Base-by-base conservation (phyloP, 1,139 yeast genomes). In the Candida dubliniensis region DNA sequence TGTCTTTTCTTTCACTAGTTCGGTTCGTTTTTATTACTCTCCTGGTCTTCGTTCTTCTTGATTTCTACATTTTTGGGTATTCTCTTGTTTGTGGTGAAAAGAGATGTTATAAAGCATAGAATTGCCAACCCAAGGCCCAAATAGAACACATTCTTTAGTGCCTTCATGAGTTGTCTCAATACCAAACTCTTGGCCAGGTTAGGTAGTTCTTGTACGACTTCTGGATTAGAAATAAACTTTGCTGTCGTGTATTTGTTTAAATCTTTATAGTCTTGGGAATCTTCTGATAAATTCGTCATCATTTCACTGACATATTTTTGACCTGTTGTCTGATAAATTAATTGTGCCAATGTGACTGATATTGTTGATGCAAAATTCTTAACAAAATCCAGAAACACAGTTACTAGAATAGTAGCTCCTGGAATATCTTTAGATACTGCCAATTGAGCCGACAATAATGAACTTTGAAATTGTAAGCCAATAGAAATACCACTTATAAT, bases 381-480 rank as follows among this genome's bases (percentile, higher is more conserved):
- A 31, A 63, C 53, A 51, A 80, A 77, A 50, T 75, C 76, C 41
- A 74, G 51, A 47, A 76, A 67, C 1, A 81, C 60, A 1, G 83
- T 79, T 1, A 77, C 70, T 48, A 77, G 54, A 42, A 81, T 75
- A 38, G 76, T 64, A 0, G 80, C 70, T 4, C 85, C 85, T 3
- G 71, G 69, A 9, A 68, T 54, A 27, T 66, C 55, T 26, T 68
- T 70, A 2, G 87, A 86, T 1, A 84, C 80, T 35, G 68, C 63
- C 30, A 82, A 56, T 56, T 84, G 89, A 7, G 77, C 71, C 12
- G 81, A 64, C 18, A 84, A 57, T 37, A 79, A 53, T 1, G 78
- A 61, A 30, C 80, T 64, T 58, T 82, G 90, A 53, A 81, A 67
- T 41, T 69, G 66, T 18, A 75, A 52, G 1, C 90, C 89, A 40